These are phyloP conservation scores for Lactarius vividus DNA, from an alignment of 768 basidiomycete genomes.

Conservation along the genomic window DNA sequence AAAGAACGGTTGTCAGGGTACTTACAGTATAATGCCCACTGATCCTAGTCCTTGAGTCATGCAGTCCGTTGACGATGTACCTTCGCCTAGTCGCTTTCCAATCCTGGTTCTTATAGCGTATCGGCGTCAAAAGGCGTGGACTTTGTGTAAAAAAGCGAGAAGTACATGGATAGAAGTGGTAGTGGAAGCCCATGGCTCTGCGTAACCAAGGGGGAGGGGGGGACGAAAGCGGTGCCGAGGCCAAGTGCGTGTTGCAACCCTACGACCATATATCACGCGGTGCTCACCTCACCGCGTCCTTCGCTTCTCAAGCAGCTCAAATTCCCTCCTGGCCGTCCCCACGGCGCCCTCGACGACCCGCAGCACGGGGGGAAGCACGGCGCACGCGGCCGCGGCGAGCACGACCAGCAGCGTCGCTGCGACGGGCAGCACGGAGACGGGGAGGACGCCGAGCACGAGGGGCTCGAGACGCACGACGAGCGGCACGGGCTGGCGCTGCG, in stretches of 20 bases:
- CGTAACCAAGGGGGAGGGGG: background rate
- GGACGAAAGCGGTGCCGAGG: background rate
- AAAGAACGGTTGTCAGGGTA: background rate
- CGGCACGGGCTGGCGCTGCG: constrained; percentile 36
- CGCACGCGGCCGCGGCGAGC: constrained; percentile 27
- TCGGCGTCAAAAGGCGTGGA: background rate
- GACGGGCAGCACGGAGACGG: constrained; percentile 47
- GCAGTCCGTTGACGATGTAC: too few relatives aligned
- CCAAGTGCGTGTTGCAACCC: background rate
- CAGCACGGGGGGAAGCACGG: constrained; percentile 26
- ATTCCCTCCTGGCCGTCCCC: constrained; percentile 25
- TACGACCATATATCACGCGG: too few relatives aligned
- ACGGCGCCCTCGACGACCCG: constrained; percentile 21
- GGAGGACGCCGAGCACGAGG: constrained; percentile 55
- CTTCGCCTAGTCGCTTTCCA: background rate
- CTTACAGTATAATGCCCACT: background rate
- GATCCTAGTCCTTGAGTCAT: too few relatives aligned
- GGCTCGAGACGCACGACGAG: constrained; percentile 59
- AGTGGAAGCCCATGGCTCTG: background rate
- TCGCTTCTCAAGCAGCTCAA: background rate
- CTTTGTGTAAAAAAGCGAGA: background rate
- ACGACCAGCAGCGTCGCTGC: constrained; percentile 32
- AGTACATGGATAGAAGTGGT: background rate
- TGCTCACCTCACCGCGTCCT: background rate
- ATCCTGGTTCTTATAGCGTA: background rate